phyloP scores from a whole-genome alignment of 2,329 filamentous ascomycete genomes.

The Thermoascus crustaceus region DNA sequence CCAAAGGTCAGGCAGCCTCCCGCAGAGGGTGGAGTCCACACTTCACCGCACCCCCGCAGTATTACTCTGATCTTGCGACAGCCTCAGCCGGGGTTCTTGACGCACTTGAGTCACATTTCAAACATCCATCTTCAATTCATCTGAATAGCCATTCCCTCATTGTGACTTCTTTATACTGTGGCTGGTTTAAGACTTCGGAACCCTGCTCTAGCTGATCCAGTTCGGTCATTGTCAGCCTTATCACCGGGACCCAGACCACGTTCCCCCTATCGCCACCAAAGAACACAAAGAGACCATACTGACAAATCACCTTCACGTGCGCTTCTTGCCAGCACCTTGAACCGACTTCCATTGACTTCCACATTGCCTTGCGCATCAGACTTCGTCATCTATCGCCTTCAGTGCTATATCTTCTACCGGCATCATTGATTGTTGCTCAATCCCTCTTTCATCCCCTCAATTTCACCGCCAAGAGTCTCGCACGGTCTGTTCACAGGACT shows the following conservation, averaged over 20 bases:
- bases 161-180: background rate
- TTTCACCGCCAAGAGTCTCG: slow-evolving; percentile 4
- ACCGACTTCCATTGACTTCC: slow-evolving; percentile 22
- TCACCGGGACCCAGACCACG: slow-evolving; percentile 12
- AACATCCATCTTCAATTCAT: no score
- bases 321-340: slow-evolving; percentile 6
- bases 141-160: no score
- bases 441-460: background rate
- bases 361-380: slow-evolving; percentile 14
- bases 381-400: slow-evolving; percentile 14
- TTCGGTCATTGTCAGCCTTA: slow-evolving; percentile 11
- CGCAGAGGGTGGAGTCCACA: no score
- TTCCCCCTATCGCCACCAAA: slow-evolving; percentile 8
- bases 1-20: no score
- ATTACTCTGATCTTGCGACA: no score
- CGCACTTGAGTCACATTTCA: no score
- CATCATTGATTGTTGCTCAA: slow-evolving; percentile 1
- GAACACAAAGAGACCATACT: slow-evolving; percentile 7
- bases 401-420: background rate
- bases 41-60: no score
- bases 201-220: background rate
- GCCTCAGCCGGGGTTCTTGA: no score
- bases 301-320: slow-evolving; percentile 17
- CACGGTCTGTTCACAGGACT: slow-evolving; percentile 9
- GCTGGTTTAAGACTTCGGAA: background rate